Evolutionary conservation across 208 protist species (phyloP).

Genomic region (Porcisia deanei): DNA sequence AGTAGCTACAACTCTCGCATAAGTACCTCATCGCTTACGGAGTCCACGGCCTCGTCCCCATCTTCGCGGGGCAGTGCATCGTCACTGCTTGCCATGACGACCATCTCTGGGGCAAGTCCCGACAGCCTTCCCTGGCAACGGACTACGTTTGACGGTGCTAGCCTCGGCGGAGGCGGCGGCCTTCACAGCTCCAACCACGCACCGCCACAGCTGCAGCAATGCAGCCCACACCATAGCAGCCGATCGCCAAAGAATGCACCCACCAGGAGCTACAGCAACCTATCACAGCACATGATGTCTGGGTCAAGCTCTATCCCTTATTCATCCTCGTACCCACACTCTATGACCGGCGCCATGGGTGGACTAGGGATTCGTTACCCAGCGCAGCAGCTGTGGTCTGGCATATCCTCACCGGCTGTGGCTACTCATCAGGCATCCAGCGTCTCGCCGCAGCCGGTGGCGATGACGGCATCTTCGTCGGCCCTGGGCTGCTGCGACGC

Average conservation of each 20-base stretch:
- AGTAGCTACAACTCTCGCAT: conserved; percentile 1
- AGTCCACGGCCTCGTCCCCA: background rate
- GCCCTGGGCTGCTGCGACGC: background rate
- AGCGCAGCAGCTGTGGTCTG: conserved; percentile 3
- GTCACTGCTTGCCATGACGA: conserved; percentile 11
- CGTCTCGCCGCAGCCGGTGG: background rate
- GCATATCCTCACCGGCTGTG: conserved; percentile 2
- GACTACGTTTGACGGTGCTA: background rate
- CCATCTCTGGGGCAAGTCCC: background rate
- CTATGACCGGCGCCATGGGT: background rate
- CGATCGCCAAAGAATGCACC: background rate
- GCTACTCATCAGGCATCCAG: background rate
- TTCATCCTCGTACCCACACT: conserved; percentile 6
- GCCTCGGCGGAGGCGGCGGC: background rate
- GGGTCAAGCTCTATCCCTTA: background rate
- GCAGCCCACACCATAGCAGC: background rate
- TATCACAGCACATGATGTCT: background rate
- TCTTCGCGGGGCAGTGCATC: background rate
- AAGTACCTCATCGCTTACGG: background rate
- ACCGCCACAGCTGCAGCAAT: background rate
- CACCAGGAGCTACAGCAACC: conserved; percentile 13
- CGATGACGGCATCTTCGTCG: background rate
- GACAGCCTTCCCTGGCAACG: conserved; percentile 1
- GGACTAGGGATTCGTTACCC: background rate
- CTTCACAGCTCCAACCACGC: background rate